Evolutionary conservation across 768 basidiomycete species (phyloP).

Genomic region (Thelephora aurantiotincta): DNA sequence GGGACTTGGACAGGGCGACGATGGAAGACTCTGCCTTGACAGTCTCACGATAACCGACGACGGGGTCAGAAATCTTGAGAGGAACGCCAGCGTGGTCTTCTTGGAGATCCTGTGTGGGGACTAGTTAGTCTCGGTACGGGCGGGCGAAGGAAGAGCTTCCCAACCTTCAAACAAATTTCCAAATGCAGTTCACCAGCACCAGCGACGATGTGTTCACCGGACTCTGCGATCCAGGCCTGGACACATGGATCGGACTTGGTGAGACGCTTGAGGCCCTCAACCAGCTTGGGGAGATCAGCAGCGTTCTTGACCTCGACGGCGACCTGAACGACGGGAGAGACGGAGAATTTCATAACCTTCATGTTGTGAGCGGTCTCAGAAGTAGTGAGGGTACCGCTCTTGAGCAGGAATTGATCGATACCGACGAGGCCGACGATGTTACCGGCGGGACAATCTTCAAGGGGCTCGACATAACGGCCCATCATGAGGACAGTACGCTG

Average conservation of each 20-base stretch:
- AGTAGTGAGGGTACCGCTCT: constrained; percentile 94
- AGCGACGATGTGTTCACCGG: constrained; percentile 97
- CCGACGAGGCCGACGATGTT: constrained; percentile 99
- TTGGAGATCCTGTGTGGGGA: constrained; percentile 68
- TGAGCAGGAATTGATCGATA: constrained; percentile 99
- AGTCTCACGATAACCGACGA: constrained; percentile 96
- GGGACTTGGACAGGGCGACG: constrained; percentile 94
- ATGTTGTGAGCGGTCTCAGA: constrained; percentile 99
- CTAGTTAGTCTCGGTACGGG: constrained; percentile 1
- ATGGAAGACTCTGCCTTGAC: constrained; percentile 93
- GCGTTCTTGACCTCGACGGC: constrained; percentile 99
- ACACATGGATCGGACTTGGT: constrained; percentile 99
- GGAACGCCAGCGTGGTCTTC: constrained; percentile 99
- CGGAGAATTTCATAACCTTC: constrained; percentile 99
- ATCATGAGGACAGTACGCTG: constrained; percentile 99
- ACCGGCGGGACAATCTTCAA: constrained; percentile 97
- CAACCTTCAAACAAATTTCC: constrained; percentile 97
- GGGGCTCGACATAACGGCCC: constrained; percentile 97
- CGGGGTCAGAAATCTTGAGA: constrained; percentile 94
- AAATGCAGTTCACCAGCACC: constrained; percentile 98
- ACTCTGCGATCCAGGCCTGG: constrained; percentile 83
- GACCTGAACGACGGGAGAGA: constrained; percentile 97
- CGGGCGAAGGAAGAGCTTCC: constrained; percentile 1
- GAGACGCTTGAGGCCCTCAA: constrained; percentile 99
- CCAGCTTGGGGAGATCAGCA: constrained; percentile 96